Evolutionary conservation across 345 rosid genomes (phyloP).

Genomic region (Gossypium turneri): DNA sequence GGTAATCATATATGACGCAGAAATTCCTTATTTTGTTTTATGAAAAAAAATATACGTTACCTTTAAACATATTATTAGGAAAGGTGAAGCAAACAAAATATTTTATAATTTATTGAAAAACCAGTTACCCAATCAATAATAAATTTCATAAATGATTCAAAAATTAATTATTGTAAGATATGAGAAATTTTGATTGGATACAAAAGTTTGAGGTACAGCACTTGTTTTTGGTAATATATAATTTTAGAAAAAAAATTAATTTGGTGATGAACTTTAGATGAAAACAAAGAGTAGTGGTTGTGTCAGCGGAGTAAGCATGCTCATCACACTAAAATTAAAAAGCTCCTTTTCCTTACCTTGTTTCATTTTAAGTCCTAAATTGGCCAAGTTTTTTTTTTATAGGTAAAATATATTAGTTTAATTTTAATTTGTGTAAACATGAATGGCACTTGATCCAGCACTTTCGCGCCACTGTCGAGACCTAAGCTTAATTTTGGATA

Average conservation of each 20-base stretch:
- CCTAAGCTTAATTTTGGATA: no score
- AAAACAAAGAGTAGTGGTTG: conserved; percentile 46
- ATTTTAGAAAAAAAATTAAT: not conserved
- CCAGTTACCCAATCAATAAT: no score
- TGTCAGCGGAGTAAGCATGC: conserved; percentile 55
- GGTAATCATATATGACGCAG: not conserved
- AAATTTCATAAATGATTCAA: no score
- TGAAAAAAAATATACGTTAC: not conserved
- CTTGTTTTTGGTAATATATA: no score
- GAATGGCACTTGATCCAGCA: not conserved
- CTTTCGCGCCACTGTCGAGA: not conserved
- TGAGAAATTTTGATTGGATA: no score
- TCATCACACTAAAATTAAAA: conserved; percentile 8
- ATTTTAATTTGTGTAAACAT: not conserved
- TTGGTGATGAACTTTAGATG: conserved; percentile 16
- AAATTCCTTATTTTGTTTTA: no score
- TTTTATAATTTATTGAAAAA: no score
- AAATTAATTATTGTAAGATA: no score
- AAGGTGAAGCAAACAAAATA: no score
- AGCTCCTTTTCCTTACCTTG: not conserved
- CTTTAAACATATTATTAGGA: no score
- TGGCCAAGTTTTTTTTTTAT: not conserved
- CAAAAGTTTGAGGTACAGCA: no score
- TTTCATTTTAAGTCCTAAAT: not conserved
- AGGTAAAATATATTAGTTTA: not conserved